phyloP scores from a whole-genome alignment of 1,284 basidiomycete genomes.

The Leccinum fallax region DNA sequence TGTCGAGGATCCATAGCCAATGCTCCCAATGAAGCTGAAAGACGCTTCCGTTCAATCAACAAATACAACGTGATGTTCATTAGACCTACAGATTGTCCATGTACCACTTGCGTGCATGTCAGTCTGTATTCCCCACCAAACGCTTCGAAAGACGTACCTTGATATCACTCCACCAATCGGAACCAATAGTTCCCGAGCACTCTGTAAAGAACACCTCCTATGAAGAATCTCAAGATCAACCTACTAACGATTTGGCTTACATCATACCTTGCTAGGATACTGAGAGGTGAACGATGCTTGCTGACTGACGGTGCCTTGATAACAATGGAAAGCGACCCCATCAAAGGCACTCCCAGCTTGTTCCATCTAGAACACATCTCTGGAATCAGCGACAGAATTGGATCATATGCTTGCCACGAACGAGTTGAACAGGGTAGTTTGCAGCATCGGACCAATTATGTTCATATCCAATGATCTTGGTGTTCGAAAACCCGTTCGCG shows the following conservation, averaged over 20 bases:
- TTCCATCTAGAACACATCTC: constrained; percentile 43
- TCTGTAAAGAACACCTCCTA: constrained; percentile 54
- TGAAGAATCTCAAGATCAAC: background rate
- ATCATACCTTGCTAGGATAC: constrained; percentile 43
- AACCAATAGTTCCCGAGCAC: constrained; percentile 50
- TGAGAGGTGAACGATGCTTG: constrained; percentile 48
- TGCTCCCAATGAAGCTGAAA: constrained; percentile 45
- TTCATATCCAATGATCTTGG: constrained; percentile 51
- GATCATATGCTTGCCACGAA: constrained; percentile 29
- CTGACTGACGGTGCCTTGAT: constrained; percentile 42
- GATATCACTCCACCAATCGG: constrained; percentile 80
- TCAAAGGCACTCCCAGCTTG: constrained; percentile 47
- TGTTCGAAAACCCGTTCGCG: constrained; percentile 44
- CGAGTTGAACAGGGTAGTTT: constrained; percentile 50
- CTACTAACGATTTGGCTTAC: background rate
- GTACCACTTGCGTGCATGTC: constrained; percentile 55
- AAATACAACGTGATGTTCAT: background rate
- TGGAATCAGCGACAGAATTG: background rate
- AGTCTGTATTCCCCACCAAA: background rate
- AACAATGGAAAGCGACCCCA: constrained; percentile 56
- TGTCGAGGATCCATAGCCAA: constrained; percentile 48
- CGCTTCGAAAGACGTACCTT: constrained; percentile 47
- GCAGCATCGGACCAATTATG: constrained; percentile 55
- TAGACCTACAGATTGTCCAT: constrained; percentile 67
- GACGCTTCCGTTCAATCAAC: background rate